These are phyloP conservation scores for Raffaelea ambrosiae DNA, from an alignment of 2,329 filamentous ascomycete genomes.

Conservation along the genomic window DNA sequence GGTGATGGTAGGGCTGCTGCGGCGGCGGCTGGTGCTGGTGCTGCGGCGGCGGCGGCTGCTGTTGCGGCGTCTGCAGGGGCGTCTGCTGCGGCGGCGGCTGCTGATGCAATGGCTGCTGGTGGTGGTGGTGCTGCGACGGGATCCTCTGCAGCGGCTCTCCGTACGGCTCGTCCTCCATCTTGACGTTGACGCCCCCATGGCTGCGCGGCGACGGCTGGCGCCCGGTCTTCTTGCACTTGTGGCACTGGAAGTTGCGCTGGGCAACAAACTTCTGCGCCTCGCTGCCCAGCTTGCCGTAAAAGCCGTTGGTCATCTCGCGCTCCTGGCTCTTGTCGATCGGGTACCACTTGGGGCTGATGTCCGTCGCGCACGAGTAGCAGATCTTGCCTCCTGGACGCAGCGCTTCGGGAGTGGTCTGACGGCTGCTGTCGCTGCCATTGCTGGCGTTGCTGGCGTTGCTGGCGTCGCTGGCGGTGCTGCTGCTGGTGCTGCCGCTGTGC, in stretches of 20 bases:
- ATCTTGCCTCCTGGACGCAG: constrained; percentile 40
- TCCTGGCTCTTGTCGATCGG: constrained; percentile 44
- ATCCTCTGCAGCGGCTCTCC: constrained; percentile 6
- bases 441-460: no score
- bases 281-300: constrained; percentile 39
- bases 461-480: constrained; percentile 25
- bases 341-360: constrained; percentile 71
- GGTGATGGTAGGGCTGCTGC: neutral
- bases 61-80: neutral
- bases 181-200: constrained; percentile 3
- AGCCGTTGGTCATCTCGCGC: constrained; percentile 42
- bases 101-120: constrained; percentile 9
- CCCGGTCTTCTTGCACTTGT: constrained; percentile 59
- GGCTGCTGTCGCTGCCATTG: constrained; percentile 18
- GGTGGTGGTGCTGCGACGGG: constrained; percentile 5
- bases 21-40: neutral
- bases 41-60: neutral
- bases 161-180: constrained; percentile 12
- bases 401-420: constrained; percentile 16
- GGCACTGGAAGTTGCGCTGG: constrained; percentile 60
- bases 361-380: constrained; percentile 57
- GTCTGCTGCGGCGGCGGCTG: constrained; percentile 1
- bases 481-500: constrained; percentile 21
- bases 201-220: constrained; percentile 30
- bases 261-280: constrained; percentile 52